Percentiles rank a stretch among this genome's conserved stretches.
Conservation (phyloP, 352 stramenopile species). For the Phytophthora cactorum region DNA sequence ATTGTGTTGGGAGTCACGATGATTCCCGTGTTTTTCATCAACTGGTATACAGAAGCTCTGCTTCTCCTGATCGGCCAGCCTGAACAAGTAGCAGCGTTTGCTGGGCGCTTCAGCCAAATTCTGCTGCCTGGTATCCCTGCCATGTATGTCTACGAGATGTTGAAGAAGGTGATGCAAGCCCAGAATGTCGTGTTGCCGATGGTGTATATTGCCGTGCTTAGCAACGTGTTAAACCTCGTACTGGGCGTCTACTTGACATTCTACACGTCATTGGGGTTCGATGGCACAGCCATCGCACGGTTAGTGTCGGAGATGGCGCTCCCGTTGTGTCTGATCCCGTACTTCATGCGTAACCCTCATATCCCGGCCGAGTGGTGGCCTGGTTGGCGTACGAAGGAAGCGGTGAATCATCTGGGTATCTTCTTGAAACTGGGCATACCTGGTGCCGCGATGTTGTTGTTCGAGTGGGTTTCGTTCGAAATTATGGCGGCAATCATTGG, state of each 20-base stretch:
- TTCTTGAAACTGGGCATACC: constrained; percentile 80
- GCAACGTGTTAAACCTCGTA: constrained; percentile 80
- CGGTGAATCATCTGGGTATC: constrained; percentile 50
- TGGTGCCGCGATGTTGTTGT: constrained; percentile 70
- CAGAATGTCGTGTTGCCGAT: constrained; percentile 89
- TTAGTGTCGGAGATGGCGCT: constrained; percentile 65
- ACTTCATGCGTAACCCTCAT: constrained; percentile 62
- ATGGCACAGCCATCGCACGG: constrained; percentile 81
- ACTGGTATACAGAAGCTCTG: constrained; percentile 76
- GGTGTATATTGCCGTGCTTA: constrained; percentile 77
- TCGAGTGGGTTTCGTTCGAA: constrained; percentile 85
- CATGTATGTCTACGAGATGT: constrained; percentile 85
- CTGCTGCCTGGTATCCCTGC: constrained; percentile 80
- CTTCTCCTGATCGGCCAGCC: constrained; percentile 74
- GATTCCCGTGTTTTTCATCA: constrained; percentile 70
- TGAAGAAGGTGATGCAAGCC: constrained; percentile 87
- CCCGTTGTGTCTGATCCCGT: constrained; percentile 62
- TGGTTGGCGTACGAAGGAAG: constrained; percentile 67
- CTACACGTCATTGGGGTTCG: constrained; percentile 78
- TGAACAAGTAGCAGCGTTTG: constrained; percentile 59
- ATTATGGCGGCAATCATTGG: constrained; percentile 78
- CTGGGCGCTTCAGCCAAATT: constrained; percentile 74
- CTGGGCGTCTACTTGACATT: constrained; percentile 83
- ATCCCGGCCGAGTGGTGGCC: constrained; percentile 60
- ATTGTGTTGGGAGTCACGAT: constrained; percentile 66